Conservation (phyloP, 352 stramenopile genomes). For the Phytophthora pinifolia region DNA sequence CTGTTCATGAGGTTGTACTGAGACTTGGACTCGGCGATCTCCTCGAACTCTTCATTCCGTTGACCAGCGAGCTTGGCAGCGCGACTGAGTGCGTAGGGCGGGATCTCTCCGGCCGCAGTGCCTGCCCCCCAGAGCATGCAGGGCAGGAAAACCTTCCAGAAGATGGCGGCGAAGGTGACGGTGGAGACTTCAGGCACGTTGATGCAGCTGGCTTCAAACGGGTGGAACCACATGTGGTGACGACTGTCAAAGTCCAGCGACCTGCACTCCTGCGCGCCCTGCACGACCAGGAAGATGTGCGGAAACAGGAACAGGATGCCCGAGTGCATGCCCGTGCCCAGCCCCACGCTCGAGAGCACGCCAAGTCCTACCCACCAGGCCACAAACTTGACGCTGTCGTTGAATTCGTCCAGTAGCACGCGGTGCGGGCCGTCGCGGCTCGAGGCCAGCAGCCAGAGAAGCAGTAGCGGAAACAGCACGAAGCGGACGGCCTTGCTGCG, state of each 20-base stretch:
- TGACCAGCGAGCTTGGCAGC: slow-evolving; percentile 82
- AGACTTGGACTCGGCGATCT: slow-evolving; percentile 82
- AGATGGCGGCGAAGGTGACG: slow-evolving; percentile 86
- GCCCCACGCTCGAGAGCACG: slow-evolving; percentile 92
- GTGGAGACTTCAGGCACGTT: slow-evolving; percentile 37
- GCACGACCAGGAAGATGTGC: slow-evolving; percentile 94
- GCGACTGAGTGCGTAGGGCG: slow-evolving; percentile 91
- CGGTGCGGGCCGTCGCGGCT: slow-evolving; percentile 72
- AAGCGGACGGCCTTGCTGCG: slow-evolving; percentile 80
- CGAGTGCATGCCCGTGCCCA: slow-evolving; percentile 94
- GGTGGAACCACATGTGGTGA: slow-evolving; percentile 91
- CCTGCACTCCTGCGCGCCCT: slow-evolving; percentile 84
- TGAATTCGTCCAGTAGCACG: slow-evolving; percentile 79
- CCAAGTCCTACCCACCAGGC: slow-evolving; percentile 94
- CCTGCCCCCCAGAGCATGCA: slow-evolving; percentile 93
- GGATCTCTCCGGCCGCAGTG: slow-evolving; percentile 93
- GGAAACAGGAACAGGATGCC: slow-evolving; percentile 95
- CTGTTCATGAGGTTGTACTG: slow-evolving; percentile 88
- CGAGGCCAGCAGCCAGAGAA: slow-evolving; percentile 71
- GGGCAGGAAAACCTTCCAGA: slow-evolving; percentile 89
- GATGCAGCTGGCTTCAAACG: slow-evolving; percentile 74
- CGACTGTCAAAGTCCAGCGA: slow-evolving; percentile 88
- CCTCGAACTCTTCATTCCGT: slow-evolving; percentile 90
- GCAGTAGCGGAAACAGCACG: slow-evolving; percentile 66
- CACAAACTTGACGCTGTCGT: slow-evolving; percentile 84